A percentile compares a stretch with the other conserved stretches of the same genome.
These are phyloP conservation scores for Paxillus ammoniavirescens DNA, from an alignment of 768 basidiomycete species.

Conservation along the genomic window DNA sequence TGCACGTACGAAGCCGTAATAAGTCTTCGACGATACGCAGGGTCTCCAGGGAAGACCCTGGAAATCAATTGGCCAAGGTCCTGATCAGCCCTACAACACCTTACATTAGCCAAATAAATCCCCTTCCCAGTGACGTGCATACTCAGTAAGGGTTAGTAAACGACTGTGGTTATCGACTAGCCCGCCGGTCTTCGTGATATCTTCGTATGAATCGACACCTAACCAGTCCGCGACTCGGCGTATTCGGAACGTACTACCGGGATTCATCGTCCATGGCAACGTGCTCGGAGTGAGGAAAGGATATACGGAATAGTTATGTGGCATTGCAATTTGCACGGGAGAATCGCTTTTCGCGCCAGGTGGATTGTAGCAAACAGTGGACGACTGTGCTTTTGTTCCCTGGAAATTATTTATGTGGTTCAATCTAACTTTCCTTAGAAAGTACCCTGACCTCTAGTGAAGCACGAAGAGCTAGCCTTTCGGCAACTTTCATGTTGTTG, in stretches of 20 bases:
- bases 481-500: slow-evolving; percentile 41
- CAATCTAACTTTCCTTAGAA: slow-evolving; percentile 7
- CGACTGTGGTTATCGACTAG: slow-evolving; percentile 35
- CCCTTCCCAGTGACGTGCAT: slow-evolving; percentile 10
- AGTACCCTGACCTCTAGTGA: slow-evolving; percentile 47
- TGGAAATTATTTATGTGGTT: slow-evolving; percentile 4
- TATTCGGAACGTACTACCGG: slow-evolving; percentile 52
- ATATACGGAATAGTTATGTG: slow-evolving; percentile 57
- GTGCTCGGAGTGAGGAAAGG: slow-evolving; percentile 57
- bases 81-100: slow-evolving; percentile 12
- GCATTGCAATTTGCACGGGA: slow-evolving; percentile 29
- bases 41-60: not conserved
- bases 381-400: slow-evolving; percentile 7
- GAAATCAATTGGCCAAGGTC: slow-evolving; percentile 15
- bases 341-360: slow-evolving; percentile 24
- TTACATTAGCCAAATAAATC: slow-evolving; percentile 5
- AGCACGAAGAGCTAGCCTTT: slow-evolving; percentile 51
- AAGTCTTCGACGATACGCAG: slow-evolving; percentile 11
- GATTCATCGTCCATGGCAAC: slow-evolving; percentile 46
- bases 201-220: slow-evolving; percentile 32
- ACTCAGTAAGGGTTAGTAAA: slow-evolving; percentile 38
- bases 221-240: slow-evolving; percentile 66
- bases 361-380: slow-evolving; percentile 32
- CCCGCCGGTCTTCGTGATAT: slow-evolving; percentile 36
- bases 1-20: slow-evolving; percentile 43